These are phyloP conservation scores for Starmerella roubikii DNA, from an alignment of 805 yeast genomes.

Conservation along the genomic window DNA sequence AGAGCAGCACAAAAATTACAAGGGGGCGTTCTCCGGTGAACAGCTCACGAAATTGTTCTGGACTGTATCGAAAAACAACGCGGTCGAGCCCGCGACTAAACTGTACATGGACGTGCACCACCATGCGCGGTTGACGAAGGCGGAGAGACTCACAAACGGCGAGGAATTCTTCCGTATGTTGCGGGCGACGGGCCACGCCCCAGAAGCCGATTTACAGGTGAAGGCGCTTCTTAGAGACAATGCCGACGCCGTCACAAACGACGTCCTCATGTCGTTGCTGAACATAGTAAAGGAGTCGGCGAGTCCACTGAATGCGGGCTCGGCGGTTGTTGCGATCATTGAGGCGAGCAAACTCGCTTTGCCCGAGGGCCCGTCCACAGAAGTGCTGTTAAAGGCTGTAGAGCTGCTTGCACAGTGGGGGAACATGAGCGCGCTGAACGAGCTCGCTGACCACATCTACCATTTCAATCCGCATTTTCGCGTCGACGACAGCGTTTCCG, in stretches of 20 bases:
- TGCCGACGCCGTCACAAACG: constrained; percentile 4
- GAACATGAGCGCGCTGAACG: constrained; percentile 1
- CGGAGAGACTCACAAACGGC: constrained; percentile 18
- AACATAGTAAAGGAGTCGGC: constrained; percentile 3
- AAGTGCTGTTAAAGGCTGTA: constrained; percentile 2
- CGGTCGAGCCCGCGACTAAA: constrained; percentile 15
- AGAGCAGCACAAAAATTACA: constrained; percentile 2
- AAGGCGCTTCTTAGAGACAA: constrained; percentile 13
- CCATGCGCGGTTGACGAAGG: constrained; percentile 5
- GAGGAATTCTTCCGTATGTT: constrained; percentile 17
- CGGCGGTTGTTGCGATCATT: not conserved
- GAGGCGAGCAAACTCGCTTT: constrained; percentile 2
- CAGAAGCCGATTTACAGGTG: constrained; percentile 18
- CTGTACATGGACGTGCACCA: constrained; percentile 19
- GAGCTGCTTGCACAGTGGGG: constrained; percentile 1
- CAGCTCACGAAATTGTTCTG: constrained; percentile 15
- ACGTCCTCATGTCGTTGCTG: constrained; percentile 6
- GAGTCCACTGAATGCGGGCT: not conserved
- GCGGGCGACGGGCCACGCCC: constrained; percentile 11
- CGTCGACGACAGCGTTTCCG: constrained; percentile 6
- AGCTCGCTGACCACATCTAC: constrained; percentile 8
- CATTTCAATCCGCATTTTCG: constrained; percentile 14
- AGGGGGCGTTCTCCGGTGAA: constrained; percentile 4
- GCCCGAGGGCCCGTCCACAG: constrained; percentile 1
- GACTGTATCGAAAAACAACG: constrained; percentile 5